Percentiles rank a stretch among this genome's conserved stretches.
Evolutionary conservation across 1,284 basidiomycete species (phyloP).

Genomic region (Tremellales sp.): DNA sequence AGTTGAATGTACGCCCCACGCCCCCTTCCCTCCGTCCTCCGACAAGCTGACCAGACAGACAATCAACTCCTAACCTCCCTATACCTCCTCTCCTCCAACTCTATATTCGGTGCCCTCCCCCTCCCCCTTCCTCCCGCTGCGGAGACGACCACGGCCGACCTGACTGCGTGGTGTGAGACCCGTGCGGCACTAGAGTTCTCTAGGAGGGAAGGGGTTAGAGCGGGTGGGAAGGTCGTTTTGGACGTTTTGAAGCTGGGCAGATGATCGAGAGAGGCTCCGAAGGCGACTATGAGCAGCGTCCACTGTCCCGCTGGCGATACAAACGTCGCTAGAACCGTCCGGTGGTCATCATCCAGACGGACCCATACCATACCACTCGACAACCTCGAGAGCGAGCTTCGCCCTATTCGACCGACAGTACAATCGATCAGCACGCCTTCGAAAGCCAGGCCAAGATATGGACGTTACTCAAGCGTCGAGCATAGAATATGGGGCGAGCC

Average conservation of each 20-base stretch:
- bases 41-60: constrained; percentile 4
- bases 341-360: no score
- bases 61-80: constrained; percentile 6
- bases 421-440: no score
- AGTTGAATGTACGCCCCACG: neutral
- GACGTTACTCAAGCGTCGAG: no score
- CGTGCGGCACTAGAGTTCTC: constrained; percentile 24
- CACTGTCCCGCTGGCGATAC: no score
- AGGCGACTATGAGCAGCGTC: no score
- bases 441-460: no score
- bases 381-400: no score
- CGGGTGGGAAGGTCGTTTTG: constrained; percentile 15
- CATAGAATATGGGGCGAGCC: no score
- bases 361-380: no score
- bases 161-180: constrained; percentile 23
- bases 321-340: no score
- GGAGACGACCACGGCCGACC: constrained; percentile 6
- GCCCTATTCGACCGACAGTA: no score
- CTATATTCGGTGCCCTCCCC: constrained; percentile 7
- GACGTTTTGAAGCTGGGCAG: constrained; percentile 22
- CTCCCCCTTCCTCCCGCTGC: neutral
- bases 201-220: constrained; percentile 16
- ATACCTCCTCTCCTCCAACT: constrained; percentile 3
- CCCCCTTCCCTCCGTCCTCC: neutral
- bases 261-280: no score